Percentiles rank a stretch among this genome's conserved stretches.
Evolutionary conservation across 2,329 filamentous ascomycete species (phyloP).

Genomic region (Aspergillus sp.): DNA sequence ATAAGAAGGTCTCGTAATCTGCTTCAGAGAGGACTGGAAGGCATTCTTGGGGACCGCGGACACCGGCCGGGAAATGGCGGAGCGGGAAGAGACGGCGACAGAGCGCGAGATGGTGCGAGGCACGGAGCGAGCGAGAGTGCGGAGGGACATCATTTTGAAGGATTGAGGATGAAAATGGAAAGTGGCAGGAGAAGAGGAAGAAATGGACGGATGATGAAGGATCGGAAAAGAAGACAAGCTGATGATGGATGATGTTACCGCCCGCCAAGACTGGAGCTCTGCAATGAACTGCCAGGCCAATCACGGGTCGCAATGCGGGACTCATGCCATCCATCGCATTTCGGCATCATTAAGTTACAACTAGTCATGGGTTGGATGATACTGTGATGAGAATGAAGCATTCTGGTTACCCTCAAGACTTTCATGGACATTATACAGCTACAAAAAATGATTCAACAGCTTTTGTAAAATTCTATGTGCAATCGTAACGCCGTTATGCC

Average conservation of each 20-base stretch:
- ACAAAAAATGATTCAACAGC: neutral
- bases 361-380: neutral
- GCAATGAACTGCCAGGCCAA: slow-evolving; percentile 1
- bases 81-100: slow-evolving; percentile 52
- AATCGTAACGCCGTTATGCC: slow-evolving; percentile 29
- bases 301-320: neutral
- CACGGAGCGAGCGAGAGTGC: slow-evolving; percentile 65
- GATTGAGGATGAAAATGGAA: slow-evolving; percentile 21
- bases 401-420: neutral
- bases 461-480: slow-evolving; percentile 17
- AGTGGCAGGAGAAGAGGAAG: slow-evolving; percentile 13
- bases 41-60: slow-evolving; percentile 52
- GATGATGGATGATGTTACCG: slow-evolving; percentile 37
- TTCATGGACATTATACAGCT: neutral
- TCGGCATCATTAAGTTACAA: neutral
- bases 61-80: slow-evolving; percentile 52
- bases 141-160: slow-evolving; percentile 66
- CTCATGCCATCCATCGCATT: neutral
- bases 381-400: no score
- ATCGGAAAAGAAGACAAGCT: slow-evolving; percentile 19
- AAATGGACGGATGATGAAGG: slow-evolving; percentile 18
- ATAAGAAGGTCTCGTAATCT: slow-evolving; percentile 42
- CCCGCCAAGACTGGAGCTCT: slow-evolving; percentile 27
- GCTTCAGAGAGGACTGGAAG: slow-evolving; percentile 54
- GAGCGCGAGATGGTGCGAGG: slow-evolving; percentile 64